phyloP scores from a whole-genome alignment of 768 basidiomycete genomes.

The Panaeolus papilionaceus region DNA sequence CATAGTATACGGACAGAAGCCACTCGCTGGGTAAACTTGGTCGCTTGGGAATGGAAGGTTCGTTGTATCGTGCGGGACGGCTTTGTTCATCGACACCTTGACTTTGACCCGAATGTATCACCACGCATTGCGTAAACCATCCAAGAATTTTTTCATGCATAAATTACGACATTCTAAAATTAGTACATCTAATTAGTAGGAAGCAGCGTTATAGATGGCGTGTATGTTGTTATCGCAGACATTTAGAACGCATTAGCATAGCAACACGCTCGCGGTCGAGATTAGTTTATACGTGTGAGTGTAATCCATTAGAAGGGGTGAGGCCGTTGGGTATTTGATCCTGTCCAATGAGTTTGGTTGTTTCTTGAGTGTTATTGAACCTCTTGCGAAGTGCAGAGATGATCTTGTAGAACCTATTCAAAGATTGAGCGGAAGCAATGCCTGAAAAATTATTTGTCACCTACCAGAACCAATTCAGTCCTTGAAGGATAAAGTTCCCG shows the following conservation, averaged over 20 bases:
- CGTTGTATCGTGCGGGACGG: slow-evolving; percentile 60
- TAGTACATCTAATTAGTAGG: slow-evolving; percentile 9
- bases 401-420: slow-evolving; percentile 76
- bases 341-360: slow-evolving; percentile 28
- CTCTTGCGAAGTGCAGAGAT: slow-evolving; percentile 67
- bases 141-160: background rate
- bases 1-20: slow-evolving; percentile 64
- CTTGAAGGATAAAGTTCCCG: slow-evolving; percentile 72
- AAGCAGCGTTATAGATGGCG: background rate
- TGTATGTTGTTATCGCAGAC: background rate
- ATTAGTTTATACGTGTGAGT: background rate
- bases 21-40: slow-evolving; percentile 74
- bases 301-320: background rate
- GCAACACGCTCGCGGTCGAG: background rate
- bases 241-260: background rate
- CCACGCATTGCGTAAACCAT: background rate
- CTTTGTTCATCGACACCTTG: slow-evolving; percentile 41
- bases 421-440: background rate
- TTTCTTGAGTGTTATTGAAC: slow-evolving; percentile 43
- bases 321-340: slow-evolving; percentile 17
- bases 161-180: background rate
- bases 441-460: slow-evolving; percentile 24
- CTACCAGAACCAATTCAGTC: slow-evolving; percentile 84
- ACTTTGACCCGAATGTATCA: background rate
- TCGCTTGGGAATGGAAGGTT: slow-evolving; percentile 80